Conservation (phyloP, 1,284 basidiomycete species). For the Pyrrhoderma lamaoense region DNA sequence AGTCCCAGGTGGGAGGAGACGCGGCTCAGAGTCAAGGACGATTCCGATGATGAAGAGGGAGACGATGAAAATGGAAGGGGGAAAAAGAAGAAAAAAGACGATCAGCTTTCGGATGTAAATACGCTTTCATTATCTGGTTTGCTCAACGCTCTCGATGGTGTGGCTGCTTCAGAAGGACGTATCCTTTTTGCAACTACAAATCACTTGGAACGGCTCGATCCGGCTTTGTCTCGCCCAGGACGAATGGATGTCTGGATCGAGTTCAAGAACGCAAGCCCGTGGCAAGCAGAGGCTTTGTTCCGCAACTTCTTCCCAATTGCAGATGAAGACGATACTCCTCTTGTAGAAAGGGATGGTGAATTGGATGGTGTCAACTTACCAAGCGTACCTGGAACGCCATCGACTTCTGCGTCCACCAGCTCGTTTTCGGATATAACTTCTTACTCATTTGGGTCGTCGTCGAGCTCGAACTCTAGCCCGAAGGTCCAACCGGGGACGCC, state of each 20-base stretch:
- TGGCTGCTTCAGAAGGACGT: slow-evolving; percentile 78
- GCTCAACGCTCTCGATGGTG: slow-evolving; percentile 78
- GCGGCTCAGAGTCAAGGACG: slow-evolving; percentile 35
- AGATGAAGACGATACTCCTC: slow-evolving; percentile 37
- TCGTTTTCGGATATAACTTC: slow-evolving; percentile 13
- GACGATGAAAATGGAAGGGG: slow-evolving; percentile 30
- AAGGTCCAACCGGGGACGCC: slow-evolving; percentile 18
- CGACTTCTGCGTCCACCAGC: slow-evolving; percentile 20
- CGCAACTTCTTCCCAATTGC: slow-evolving; percentile 78
- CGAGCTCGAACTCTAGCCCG: slow-evolving; percentile 24
- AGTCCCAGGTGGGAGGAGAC: slow-evolving; percentile 46
- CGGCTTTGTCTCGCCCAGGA: slow-evolving; percentile 76
- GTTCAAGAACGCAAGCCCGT: slow-evolving; percentile 76
- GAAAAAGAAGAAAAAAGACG: slow-evolving; percentile 40
- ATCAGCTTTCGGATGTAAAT: slow-evolving; percentile 67
- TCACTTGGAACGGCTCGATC: slow-evolving; percentile 76
- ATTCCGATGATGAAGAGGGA: slow-evolving; percentile 24
- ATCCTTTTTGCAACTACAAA: slow-evolving; percentile 84
- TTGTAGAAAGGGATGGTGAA: slow-evolving; percentile 13
- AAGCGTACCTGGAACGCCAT: slow-evolving; percentile 18
- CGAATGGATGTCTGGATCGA: slow-evolving; percentile 88
- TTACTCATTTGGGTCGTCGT: slow-evolving; percentile 16
- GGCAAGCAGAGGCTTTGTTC: slow-evolving; percentile 78
- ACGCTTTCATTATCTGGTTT: slow-evolving; percentile 74
- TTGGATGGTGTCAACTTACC: slow-evolving; percentile 17